Conservation (phyloP, 1,284 basidiomycete genomes). For the Golubevia pallescens region DNA sequence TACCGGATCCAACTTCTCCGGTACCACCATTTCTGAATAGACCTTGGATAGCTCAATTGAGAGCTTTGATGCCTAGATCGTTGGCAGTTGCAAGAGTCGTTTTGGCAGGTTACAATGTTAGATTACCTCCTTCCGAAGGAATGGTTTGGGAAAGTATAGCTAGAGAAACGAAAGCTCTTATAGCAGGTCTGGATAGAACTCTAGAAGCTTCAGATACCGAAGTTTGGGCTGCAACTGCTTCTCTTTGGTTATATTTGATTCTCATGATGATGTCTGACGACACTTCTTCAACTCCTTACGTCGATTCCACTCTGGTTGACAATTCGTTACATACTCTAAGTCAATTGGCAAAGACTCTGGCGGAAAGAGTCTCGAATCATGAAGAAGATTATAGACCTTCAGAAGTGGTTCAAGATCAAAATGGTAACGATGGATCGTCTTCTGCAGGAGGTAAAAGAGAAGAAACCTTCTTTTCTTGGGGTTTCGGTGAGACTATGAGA, state of each 20-base stretch:
- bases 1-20: conserved; percentile 45
- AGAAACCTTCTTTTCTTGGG: conserved; percentile 13
- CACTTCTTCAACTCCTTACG: conserved; percentile 23
- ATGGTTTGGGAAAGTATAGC: conserved; percentile 39
- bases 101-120: conserved; percentile 43
- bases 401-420: background rate
- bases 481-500: conserved; percentile 38
- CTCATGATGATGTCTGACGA: conserved; percentile 34
- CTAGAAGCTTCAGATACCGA: conserved; percentile 1
- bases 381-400: conserved; percentile 4
- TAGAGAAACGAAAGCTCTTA: conserved; percentile 20
- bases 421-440: conserved; percentile 1
- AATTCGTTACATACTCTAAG: conserved; percentile 29
- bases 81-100: conserved; percentile 40
- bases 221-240: conserved; percentile 34
- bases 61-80: conserved; percentile 26
- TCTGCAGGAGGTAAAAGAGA: background rate
- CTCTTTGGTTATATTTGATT: conserved; percentile 50
- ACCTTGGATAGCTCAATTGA: conserved; percentile 46
- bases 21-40: conserved; percentile 50
- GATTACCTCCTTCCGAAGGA: conserved; percentile 37
- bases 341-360: conserved; percentile 23
- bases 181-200: conserved; percentile 3
- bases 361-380: conserved; percentile 3
- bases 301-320: conserved; percentile 30